Base-by-base conservation (phyloP, 352 stramenopile species). In the Achlya hypogyna region DNA sequence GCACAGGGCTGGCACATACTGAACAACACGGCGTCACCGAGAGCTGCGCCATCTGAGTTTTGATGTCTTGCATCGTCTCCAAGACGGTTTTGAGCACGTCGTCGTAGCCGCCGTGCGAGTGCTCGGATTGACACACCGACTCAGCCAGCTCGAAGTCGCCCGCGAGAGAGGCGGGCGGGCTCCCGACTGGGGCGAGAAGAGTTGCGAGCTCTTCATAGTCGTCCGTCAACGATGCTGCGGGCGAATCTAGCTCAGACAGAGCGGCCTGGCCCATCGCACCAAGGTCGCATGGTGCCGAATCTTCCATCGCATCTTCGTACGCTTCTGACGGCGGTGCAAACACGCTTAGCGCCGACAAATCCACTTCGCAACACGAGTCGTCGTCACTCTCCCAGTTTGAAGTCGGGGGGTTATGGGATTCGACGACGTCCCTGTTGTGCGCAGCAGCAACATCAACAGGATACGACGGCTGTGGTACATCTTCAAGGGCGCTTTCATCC, bases 41-140 rank as follows among this genome's bases (percentile, higher is more conserved):
- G 25, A 67, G 31, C 20, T 20, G 5, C 2, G 42, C 25, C 9
- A 67, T 32, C 22, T 67, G 42, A 4, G 22, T 16, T 34, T 67
- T 54, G 38, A 67, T 28, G 25, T 53, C 60, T 43, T 67, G 16
- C 47, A 67, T 60, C 22, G 43, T 38, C 28, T 67, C 60, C 8
- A 67, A 28, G 9, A 67, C 60, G 34, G 49, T 38, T 20, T 10
- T 56, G 31, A 56, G 49, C 1, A 56, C 49, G n/a, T 35, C 49
- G 25, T 56, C 49, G 49, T 9, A 10, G 8, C 16, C 8, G 31
- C 12, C 25, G 31, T 56, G 49, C 12, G 49, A 56, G 12, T 10
- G 16, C n/a, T 56, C 49, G 25, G 49, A 56, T 18, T 9, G 6
- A 10, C 38, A 45, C 12, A 45, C 38, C 38, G n/a, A 45, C 38